Base-by-base conservation (phyloP, 2,329 filamentous ascomycete species). In the Scleromitrula shiraiana region DNA sequence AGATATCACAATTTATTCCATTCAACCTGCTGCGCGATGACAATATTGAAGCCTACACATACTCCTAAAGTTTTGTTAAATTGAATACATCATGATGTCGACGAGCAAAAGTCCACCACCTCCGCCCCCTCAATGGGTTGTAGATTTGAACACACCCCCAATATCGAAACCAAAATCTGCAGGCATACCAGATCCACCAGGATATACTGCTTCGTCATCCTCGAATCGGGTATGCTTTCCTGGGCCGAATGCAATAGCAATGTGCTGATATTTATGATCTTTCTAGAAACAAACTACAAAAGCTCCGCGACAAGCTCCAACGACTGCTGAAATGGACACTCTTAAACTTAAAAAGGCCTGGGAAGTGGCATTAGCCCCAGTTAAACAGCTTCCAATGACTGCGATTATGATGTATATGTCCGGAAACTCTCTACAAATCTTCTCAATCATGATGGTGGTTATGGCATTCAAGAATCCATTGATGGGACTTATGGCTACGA, bases 401-500 rank as follows among this genome's bases (percentile, higher is more conserved):
- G 90, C 84, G 54, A 91, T 98, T 66, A 96, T 96, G 83, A 97
- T 97, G 89, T 98, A 98, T 77, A 98, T 98, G 93, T 94, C 91
- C 26, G 93, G 93, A 62, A 98, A 97, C 71, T 89, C 88, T 53
- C 79, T 98, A 39, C 93, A 98, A 67, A 97, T 98, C 57, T 98
- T 98, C 74, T 94, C 86, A 69, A 97, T 98, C 69, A 97, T 97
- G 88, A 98, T 97, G 90, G 91, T 97, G 15, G 90, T 91, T 62
- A 97, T 96, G 85, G 83, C 95, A 38, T 98, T 98, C 77, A 97
- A 97, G 75, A 94, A 87, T 57, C 93, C 93, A 8, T 77, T 98
- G 52, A 80, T 88, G 67, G 93, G 90, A 27, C 71, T 97, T 38
- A 69, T 95, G 52, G 80, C 74, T 57, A 91, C 91, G 40, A 89